phyloP scores from a whole-genome alignment of 345 rosid species.

The Odontarrhena argentea region DNA sequence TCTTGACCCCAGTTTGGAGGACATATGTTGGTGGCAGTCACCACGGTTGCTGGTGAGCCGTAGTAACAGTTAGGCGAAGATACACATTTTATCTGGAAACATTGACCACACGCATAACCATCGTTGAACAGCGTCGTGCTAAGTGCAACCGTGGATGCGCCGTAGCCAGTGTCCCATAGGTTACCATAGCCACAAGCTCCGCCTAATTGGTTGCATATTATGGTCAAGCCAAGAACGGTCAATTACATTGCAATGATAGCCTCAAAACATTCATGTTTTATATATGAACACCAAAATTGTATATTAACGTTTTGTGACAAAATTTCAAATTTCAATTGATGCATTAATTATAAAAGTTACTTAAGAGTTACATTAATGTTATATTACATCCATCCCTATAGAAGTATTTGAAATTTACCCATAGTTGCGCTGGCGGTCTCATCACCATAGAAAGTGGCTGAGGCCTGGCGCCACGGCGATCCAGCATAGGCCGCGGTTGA shows the following conservation, averaged over 20 bases:
- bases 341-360: too few relatives aligned
- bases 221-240: neutral
- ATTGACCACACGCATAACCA: constrained; percentile 80
- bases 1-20: constrained; percentile 73
- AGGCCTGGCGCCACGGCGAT: constrained; percentile 50
- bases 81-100: constrained; percentile 68
- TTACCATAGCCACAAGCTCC: constrained; percentile 94
- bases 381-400: too few relatives aligned
- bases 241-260: neutral
- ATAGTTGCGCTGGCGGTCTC: constrained; percentile 62
- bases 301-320: too few relatives aligned
- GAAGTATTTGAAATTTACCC: constrained; percentile 44
- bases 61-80: constrained; percentile 55
- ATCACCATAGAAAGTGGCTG: constrained; percentile 75
- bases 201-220: constrained; percentile 43
- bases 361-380: too few relatives aligned
- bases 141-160: constrained; percentile 67
- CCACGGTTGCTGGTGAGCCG: constrained; percentile 46
- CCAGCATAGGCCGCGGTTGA: constrained; percentile 44
- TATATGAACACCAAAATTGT: neutral
- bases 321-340: too few relatives aligned
- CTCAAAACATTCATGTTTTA: neutral
- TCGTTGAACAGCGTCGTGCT: constrained; percentile 69
- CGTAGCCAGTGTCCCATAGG: constrained; percentile 62
- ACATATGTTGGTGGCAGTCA: constrained; percentile 83